Percentiles rank a stretch among this genome's conserved stretches.
Evolutionary conservation across 2,329 filamentous ascomycete species (phyloP).

Genomic region (Aspergillus fructus): DNA sequence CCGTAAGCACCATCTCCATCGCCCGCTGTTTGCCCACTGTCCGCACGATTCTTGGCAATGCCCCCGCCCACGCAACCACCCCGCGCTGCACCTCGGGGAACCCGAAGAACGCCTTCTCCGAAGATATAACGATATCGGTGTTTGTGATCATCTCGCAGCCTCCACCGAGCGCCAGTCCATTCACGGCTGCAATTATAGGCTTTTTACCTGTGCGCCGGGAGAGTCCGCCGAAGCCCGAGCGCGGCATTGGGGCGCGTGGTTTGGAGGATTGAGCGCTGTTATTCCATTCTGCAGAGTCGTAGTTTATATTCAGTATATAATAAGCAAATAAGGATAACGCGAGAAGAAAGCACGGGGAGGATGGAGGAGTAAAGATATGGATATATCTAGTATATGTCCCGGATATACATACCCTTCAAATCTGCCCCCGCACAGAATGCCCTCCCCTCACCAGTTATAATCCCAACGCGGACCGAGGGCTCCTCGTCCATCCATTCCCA

Average conservation of each 20-base stretch:
- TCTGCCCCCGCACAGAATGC: constrained; percentile 49
- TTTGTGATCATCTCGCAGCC: constrained; percentile 76
- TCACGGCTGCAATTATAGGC: constrained; percentile 72
- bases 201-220: constrained; percentile 55
- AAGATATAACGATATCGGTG: constrained; percentile 67
- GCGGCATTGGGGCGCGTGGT: constrained; percentile 22
- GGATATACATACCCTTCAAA: constrained; percentile 37
- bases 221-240: constrained; percentile 44
- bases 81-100: constrained; percentile 72
- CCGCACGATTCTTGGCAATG: constrained; percentile 64
- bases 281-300: constrained; percentile 34
- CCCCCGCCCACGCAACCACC: constrained; percentile 70
- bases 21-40: constrained; percentile 68
- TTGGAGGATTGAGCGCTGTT: constrained; percentile 17
- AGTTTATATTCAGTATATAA: neutral
- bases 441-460: constrained; percentile 43
- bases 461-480: constrained; percentile 38
- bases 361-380: neutral
- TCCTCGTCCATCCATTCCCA: constrained; percentile 49
- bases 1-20: constrained; percentile 70
- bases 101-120: constrained; percentile 57
- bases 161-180: constrained; percentile 72
- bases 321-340: neutral
- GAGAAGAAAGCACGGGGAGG: neutral
- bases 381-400: neutral